A percentile compares a stretch with the other conserved stretches of the same genome.
These are phyloP conservation scores for Colletotrichum sp. DNA, from an alignment of 2,329 filamentous ascomycete genomes.

Conservation along the genomic window DNA sequence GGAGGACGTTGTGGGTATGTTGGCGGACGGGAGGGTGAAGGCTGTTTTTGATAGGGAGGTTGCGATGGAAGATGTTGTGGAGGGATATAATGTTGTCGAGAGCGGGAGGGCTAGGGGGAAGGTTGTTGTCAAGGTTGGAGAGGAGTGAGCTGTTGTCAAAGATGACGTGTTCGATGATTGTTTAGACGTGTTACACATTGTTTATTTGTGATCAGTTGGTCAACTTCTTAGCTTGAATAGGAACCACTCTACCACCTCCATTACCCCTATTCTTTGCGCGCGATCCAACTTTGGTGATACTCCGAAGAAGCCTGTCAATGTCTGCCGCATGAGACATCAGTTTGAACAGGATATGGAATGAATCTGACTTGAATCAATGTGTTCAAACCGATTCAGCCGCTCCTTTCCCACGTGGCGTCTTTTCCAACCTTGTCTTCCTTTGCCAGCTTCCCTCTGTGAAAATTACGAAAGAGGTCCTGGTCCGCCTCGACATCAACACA, in stretches of 20 bases:
- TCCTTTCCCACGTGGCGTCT: background rate
- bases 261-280: background rate
- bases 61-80: slow-evolving; percentile 38
- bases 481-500: background rate
- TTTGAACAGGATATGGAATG: too few relatives aligned
- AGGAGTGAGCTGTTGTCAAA: background rate
- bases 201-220: background rate
- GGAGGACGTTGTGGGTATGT: slow-evolving; percentile 36
- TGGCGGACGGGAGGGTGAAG: slow-evolving; percentile 35
- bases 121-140: slow-evolving; percentile 38
- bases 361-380: too few relatives aligned
- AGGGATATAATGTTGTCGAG: slow-evolving; percentile 39
- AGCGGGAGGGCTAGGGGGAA: slow-evolving; percentile 42
- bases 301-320: background rate
- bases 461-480: background rate
- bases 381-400: too few relatives aligned
- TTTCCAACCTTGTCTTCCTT: background rate
- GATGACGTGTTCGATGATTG: background rate
- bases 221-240: background rate
- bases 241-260: background rate
- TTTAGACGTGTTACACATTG: background rate
- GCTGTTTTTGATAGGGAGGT: slow-evolving; percentile 42
- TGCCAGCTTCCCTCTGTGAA: fast-evolving
- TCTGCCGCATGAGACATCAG: background rate
- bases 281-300: background rate